Base-by-base conservation (phyloP, 2,329 filamentous ascomycete species). In the Endothia cerciana region DNA sequence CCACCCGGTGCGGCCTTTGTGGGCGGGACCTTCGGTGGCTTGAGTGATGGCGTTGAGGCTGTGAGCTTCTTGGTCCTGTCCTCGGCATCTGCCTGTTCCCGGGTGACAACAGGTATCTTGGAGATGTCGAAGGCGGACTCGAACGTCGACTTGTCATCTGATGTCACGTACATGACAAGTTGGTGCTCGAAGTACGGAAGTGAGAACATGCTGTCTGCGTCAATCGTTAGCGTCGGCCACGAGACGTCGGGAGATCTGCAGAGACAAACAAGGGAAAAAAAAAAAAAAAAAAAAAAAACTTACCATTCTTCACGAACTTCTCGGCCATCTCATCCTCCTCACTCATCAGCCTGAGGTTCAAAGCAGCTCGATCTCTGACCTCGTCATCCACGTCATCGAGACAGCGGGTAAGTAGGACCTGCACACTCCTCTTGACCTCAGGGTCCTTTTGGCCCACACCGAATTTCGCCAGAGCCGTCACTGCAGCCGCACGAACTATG, bases 1-100 rank as follows among this genome's bases (percentile, higher is more conserved):
- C 90, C 88, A 33, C 85, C 86, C 49, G 87, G 78, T 56, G 90
- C 83, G 68, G 89, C 79, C 82, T 96, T 97, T 65, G 87, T 82
- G 30, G 93, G 88, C 36, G 91, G 90, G 38, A 91, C 82, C 75
- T 93, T 93, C 66, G 94, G 94, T 38, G 94, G 92, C 80, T 98
- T 98, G 82, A 98, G 89, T 2, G 93, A 97, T 11, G 94, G 94
- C 1, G 94, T 93, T 19, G 93, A 91, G 22, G 92, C 92, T 2
- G 93, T 97, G 73, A 98, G 91, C 83, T 98, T 98, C 89, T 97
- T 97, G 36, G 92, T 97, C 72, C 94, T 88, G 78, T 98, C 95
- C 77, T 97, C 94, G 15, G 95, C 95, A 73, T 97, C 90, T 68
- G 94, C 94, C 81, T 99, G 93, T 78, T 98, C 95, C 67, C 95